Percentiles rank a stretch among this genome's conserved stretches.
Evolutionary conservation across 495 filamentous ascomycete species (phyloP).

Genomic region (Xylaria longipes): DNA sequence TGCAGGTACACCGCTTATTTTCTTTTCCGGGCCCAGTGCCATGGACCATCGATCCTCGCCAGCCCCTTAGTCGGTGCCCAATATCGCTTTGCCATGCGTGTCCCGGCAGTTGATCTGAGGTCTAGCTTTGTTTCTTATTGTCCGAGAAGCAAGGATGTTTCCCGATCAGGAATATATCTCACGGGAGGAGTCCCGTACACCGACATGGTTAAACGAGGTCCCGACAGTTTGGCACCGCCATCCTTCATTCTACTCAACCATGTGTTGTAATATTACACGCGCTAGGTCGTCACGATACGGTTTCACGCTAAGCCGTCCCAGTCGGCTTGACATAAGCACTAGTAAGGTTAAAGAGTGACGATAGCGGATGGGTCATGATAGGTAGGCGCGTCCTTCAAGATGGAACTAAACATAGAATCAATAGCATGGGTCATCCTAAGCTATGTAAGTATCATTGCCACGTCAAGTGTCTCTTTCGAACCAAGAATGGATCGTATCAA

Average conservation of each 20-base stretch:
- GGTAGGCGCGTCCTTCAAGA: background rate
- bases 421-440: background rate
- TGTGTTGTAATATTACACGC: slow-evolving; percentile 9
- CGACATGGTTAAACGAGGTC: slow-evolving; percentile 22
- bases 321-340: slow-evolving; percentile 18
- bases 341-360: background rate
- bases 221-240: slow-evolving; percentile 15
- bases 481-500: background rate
- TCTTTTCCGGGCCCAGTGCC: slow-evolving; percentile 14
- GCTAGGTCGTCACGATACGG: slow-evolving; percentile 14
- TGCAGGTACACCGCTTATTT: slow-evolving; percentile 10
- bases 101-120: background rate
- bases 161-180: background rate
- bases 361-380: background rate
- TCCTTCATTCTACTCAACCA: background rate
- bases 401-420: background rate
- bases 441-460: slow-evolving; percentile 3
- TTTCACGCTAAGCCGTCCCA: background rate
- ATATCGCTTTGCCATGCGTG: background rate
- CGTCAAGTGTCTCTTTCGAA: slow-evolving; percentile 13
- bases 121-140: background rate
- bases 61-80: background rate
- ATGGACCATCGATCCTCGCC: background rate
- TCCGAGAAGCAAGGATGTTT: slow-evolving; percentile 2
- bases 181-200: slow-evolving; percentile 6